phyloP scores from a whole-genome alignment of 2,329 filamentous ascomycete species.

The Emmonsiellopsis sp. region DNA sequence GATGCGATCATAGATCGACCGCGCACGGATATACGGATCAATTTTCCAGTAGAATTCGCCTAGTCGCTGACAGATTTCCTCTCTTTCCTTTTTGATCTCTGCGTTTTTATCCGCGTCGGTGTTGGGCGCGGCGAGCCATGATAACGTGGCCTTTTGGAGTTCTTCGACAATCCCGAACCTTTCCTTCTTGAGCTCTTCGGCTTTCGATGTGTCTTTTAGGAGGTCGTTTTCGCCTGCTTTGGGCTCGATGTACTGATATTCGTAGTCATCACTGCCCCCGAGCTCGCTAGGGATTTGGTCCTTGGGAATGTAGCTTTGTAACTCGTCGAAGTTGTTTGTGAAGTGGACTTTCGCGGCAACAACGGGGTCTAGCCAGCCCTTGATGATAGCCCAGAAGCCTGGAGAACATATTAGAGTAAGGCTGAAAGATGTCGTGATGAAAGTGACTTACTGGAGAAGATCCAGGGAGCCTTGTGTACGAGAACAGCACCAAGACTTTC shows the following conservation, averaged over 20 bases:
- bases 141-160: constrained; percentile 64
- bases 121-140: constrained; percentile 58
- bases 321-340: constrained; percentile 69
- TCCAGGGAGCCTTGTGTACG: constrained; percentile 93
- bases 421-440: not conserved
- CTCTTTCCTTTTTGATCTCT: constrained; percentile 48
- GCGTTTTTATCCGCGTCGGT: constrained; percentile 37
- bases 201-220: constrained; percentile 59
- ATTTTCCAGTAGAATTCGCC: constrained; percentile 76
- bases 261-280: constrained; percentile 77
- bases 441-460: constrained; percentile 67
- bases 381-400: constrained; percentile 95
- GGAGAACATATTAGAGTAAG: constrained; percentile 3
- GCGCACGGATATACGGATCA: constrained; percentile 77
- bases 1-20: constrained; percentile 74
- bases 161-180: constrained; percentile 58
- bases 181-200: constrained; percentile 54
- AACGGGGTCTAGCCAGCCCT: constrained; percentile 92
- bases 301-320: constrained; percentile 65
- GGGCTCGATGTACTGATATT: constrained; percentile 75
- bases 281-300: constrained; percentile 70
- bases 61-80: constrained; percentile 54
- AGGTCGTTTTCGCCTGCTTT: constrained; percentile 62
- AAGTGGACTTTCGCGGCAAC: constrained; percentile 93
- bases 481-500: constrained; percentile 83